Evolutionary conservation across 2,329 filamentous ascomycete genomes (phyloP).

Genomic region (Aureobasidium sp.): DNA sequence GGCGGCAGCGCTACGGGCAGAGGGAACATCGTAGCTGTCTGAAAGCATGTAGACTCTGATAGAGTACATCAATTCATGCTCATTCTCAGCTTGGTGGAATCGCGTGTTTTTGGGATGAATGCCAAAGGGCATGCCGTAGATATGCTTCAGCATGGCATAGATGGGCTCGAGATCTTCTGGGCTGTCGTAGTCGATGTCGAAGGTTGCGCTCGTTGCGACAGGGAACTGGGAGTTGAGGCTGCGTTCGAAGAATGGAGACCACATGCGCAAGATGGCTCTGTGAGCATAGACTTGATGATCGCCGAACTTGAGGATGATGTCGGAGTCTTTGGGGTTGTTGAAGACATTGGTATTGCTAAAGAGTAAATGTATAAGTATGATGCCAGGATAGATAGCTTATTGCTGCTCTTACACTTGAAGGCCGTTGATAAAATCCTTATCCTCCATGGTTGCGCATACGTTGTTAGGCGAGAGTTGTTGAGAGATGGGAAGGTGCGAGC

Average conservation of each 20-base stretch:
- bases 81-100: too few species aligned
- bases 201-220: background rate
- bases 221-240: background rate
- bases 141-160: background rate
- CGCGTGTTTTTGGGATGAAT: too few species aligned
- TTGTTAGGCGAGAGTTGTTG: background rate
- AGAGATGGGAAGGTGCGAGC: background rate
- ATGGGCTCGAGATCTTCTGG: background rate
- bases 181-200: background rate
- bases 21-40: background rate
- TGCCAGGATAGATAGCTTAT: too few species aligned
- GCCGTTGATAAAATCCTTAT: background rate
- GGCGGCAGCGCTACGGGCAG: background rate
- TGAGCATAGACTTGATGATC: background rate
- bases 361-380: too few species aligned
- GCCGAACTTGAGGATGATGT: background rate
- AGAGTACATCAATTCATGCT: too few species aligned
- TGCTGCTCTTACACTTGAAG: background rate
- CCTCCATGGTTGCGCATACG: background rate
- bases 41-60: background rate
- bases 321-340: background rate
- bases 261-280: background rate
- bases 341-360: background rate
- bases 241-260: background rate
- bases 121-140: background rate